phyloP scores from a whole-genome alignment of 495 filamentous ascomycete species.

The Talaromyces thailandensis region DNA sequence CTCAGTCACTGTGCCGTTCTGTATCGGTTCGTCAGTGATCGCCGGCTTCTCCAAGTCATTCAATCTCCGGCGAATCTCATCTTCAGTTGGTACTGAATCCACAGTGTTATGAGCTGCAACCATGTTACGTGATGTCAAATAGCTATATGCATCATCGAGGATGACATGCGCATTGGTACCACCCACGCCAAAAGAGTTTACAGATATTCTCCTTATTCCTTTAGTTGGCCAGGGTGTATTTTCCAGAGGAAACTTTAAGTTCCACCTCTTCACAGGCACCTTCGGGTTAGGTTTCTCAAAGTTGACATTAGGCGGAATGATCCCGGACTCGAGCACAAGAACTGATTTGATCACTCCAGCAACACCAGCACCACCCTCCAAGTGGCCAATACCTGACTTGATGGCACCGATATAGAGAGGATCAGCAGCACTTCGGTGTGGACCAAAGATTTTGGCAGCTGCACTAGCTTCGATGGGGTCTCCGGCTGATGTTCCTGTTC shows the following conservation, averaged over 20 bases:
- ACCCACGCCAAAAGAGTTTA: conserved; percentile 28
- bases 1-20: neutral
- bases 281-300: conserved; percentile 26
- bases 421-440: conserved; percentile 9
- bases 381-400: conserved; percentile 39
- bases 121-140: conserved; percentile 7
- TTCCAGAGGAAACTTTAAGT: conserved; percentile 5
- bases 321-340: conserved; percentile 46
- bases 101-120: conserved; percentile 12
- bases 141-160: conserved; percentile 22
- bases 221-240: conserved; percentile 17
- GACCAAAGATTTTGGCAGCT: conserved; percentile 15
- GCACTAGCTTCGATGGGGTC: conserved; percentile 37
- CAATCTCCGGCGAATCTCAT: neutral
- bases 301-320: conserved; percentile 26
- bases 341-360: conserved; percentile 51
- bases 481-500: conserved; percentile 40
- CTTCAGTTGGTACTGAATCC: neutral
- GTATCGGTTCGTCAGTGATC: neutral
- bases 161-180: conserved; percentile 25
- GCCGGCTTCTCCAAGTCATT: neutral
- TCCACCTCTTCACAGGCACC: conserved; percentile 3
- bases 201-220: conserved; percentile 8
- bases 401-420: conserved; percentile 22
- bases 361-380: conserved; percentile 50